Evolutionary conservation across 2,329 filamentous ascomycete species (phyloP).

Genomic region (Ciborinia camelliae): DNA sequence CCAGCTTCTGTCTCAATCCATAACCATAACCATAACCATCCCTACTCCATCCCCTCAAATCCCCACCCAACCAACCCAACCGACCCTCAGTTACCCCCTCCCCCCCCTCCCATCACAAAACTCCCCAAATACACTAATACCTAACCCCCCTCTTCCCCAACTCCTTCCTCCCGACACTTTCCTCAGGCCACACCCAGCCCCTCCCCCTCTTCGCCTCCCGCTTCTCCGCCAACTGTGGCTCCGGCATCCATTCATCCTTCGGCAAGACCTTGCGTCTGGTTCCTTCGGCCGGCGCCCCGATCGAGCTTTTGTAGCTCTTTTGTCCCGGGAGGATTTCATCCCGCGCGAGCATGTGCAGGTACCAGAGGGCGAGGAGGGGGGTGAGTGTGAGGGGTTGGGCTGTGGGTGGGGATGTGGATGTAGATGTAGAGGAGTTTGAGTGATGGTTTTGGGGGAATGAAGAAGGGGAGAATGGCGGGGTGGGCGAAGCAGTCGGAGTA

Average conservation of each 20-base stretch:
- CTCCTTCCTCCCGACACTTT: constrained; percentile 69
- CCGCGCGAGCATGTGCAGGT: constrained; percentile 67
- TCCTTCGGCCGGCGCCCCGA: constrained; percentile 70
- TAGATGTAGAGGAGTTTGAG: too few species aligned
- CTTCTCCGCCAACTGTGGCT: constrained; percentile 71
- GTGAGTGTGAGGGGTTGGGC: too few species aligned
- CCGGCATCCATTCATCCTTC: constrained; percentile 74
- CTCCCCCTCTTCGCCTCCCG: constrained; percentile 68
- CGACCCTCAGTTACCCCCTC: constrained; percentile 35
- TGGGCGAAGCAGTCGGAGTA: too few species aligned
- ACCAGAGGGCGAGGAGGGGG: constrained; percentile 82
- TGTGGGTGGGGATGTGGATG: too few species aligned
- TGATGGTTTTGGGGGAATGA: constrained; percentile 14
- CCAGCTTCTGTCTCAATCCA: too few species aligned
- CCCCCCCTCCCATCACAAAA: not conserved
- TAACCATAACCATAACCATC: too few species aligned
- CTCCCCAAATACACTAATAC: constrained; percentile 39
- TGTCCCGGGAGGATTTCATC: constrained; percentile 59
- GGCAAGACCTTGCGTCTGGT: constrained; percentile 66
- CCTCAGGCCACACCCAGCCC: constrained; percentile 75
- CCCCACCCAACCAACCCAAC: too few species aligned
- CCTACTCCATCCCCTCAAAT: too few species aligned
- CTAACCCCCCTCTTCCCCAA: constrained; percentile 62
- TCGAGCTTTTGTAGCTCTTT: constrained; percentile 63
- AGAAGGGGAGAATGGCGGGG: constrained; percentile 13